Evolutionary conservation across 192 early-diverging fungal species (phyloP), one percentile per base, ranked within the genome.

Genomic region (Mortierella claussenii): DNA sequence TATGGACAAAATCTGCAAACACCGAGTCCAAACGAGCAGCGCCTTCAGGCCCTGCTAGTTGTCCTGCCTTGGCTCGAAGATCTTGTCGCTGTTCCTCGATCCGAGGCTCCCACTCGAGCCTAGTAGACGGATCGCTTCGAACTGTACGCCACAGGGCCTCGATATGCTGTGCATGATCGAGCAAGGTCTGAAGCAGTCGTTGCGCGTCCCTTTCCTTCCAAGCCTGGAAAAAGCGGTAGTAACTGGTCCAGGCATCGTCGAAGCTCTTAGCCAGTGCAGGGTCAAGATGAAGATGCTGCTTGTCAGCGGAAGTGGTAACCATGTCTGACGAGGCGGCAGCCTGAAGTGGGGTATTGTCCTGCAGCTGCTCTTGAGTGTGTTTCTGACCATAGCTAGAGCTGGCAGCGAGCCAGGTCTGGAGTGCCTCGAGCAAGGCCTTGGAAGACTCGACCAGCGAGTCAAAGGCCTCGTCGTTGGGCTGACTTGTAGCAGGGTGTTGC

Each of bases 161-260:
- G 36, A 93, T 84, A 36, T 93, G 88, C 26, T 86, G 78, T 23
- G 80, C 91, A 59, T 95, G 92, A 6, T 81, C 79, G 46, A 92
- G 79, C 24, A 95, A 58, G 18, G 83, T 87, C 7, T 86, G 73
- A 4, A 93, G 56, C n/a, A 93, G 76, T 18, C 88, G 81, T 12
- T 81, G 60, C 6, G 86, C 83, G 68, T 95, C 93, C 52, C 73
- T 75, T 6, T 78, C 58, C 62, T 93, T 93, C 92, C 92, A 95
- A 3, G 81, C 82, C 45, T 91, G 80, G 56, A 95, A 95, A 11
- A 85, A 69, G 32, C 52, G 61, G 69, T 86, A 89, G 69, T 85
- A 95, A 13, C 68, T 76, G 43, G 67, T 73, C 85, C 85, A 95
- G 8, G 80, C 57, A 2, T 79, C 54, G 42, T 87, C 78, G 64